These are phyloP conservation scores for Fomitiporia mediterranea DNA, from an alignment of 1,284 basidiomycete genomes.

Conservation along the genomic window DNA sequence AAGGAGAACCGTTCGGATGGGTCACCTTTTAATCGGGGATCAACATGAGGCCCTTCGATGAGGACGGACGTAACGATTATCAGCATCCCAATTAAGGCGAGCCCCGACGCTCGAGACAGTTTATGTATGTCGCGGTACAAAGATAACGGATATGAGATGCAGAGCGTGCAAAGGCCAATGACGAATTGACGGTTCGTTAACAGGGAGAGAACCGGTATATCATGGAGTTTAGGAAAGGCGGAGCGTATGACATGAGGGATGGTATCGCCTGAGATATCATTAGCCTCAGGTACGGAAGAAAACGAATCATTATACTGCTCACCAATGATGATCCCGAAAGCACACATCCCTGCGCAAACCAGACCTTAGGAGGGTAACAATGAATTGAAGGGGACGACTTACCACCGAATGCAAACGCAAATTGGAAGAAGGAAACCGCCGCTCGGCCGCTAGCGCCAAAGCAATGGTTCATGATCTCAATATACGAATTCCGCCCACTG, in stretches of 20 bases:
- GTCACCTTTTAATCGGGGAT: slow-evolving; percentile 74
- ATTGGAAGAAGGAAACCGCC: slow-evolving; percentile 96
- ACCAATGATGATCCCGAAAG: slow-evolving; percentile 90
- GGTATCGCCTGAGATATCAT: slow-evolving; percentile 85
- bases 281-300: slow-evolving; percentile 29
- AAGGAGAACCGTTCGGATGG: slow-evolving; percentile 67
- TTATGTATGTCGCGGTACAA: slow-evolving; percentile 98
- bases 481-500: slow-evolving; percentile 89
- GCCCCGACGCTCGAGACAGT: slow-evolving; percentile 85
- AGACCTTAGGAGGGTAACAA: not conserved
- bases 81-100: slow-evolving; percentile 89
- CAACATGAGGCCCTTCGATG: slow-evolving; percentile 80
- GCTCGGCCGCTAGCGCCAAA: slow-evolving; percentile 87
- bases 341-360: slow-evolving; percentile 74
- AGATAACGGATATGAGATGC: slow-evolving; percentile 91
- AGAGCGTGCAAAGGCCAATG: slow-evolving; percentile 79
- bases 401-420: slow-evolving; percentile 96
- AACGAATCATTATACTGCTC: slow-evolving; percentile 29
- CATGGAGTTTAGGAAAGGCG: slow-evolving; percentile 73
- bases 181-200: slow-evolving; percentile 87
- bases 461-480: slow-evolving; percentile 94
- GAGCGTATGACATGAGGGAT: slow-evolving; percentile 92
- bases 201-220: slow-evolving; percentile 67
- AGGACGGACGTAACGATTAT: slow-evolving; percentile 90
- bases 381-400: slow-evolving; percentile 28